phyloP scores from a whole-genome alignment of 2,329 filamentous ascomycete species.

The Lithohypha guttulata region DNA sequence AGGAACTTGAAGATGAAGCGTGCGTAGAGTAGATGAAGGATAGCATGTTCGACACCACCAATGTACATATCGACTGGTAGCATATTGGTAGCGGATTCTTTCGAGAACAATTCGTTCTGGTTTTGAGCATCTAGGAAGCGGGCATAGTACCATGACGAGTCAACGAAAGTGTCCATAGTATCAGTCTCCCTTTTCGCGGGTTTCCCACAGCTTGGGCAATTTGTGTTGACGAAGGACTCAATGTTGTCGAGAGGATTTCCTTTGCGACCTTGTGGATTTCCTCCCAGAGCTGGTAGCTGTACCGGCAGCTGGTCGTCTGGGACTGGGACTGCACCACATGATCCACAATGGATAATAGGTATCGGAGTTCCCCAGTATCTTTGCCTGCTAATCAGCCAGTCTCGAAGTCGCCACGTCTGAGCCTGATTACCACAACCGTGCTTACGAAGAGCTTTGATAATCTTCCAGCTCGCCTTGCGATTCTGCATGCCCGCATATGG shows the following conservation, averaged over 20 bases:
- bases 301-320: conserved; percentile 68
- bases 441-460: conserved; percentile 43
- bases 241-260: conserved; percentile 69
- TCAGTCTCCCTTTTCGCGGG: conserved; percentile 74
- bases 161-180: conserved; percentile 94
- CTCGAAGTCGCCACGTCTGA: conserved; percentile 69
- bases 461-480: conserved; percentile 47
- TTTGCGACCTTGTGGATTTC: conserved; percentile 53
- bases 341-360: conserved; percentile 69
- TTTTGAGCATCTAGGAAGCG: conserved; percentile 67
- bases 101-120: conserved; percentile 47
- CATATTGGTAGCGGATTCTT: conserved; percentile 43
- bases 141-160: conserved; percentile 89
- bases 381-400: conserved; percentile 89
- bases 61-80: conserved; percentile 82
- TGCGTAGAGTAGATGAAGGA: conserved; percentile 77
- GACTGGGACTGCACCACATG: conserved; percentile 70
- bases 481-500: conserved; percentile 55
- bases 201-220: conserved; percentile 59
- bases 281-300: conserved; percentile 56
- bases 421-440: conserved; percentile 50
- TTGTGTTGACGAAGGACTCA: conserved; percentile 61
- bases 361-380: conserved; percentile 88
- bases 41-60: conserved; percentile 82
- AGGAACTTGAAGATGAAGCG: conserved; percentile 87